Evolutionary conservation across 2,329 filamentous ascomycete genomes (phyloP), one percentile per base, ranked within the genome.

Genomic region (Colletotrichum higginsianum): DNA sequence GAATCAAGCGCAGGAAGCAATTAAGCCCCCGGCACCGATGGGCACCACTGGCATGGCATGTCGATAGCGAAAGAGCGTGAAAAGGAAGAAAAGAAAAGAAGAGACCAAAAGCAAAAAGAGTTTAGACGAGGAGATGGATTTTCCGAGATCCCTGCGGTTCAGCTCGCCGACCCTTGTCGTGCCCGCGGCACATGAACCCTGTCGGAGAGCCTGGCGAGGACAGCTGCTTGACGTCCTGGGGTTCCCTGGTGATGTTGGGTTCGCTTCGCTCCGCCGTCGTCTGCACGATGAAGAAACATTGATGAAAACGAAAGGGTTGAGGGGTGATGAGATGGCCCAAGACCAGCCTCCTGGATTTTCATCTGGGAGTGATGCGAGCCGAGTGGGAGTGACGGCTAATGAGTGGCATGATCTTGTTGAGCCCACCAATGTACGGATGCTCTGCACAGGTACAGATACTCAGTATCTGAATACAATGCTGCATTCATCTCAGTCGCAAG

Each of bases 141-240:
- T 42, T 40, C 44, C 44, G 46, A 53, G 62, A 60, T 49, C 68
- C 68, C 60, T 71, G 68, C 46, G 40, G 16, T 60, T 64, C 58
- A 53, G 52, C 38, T 60, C 35, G 58, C 30, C 26, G 47, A 63
- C 30, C 68, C 65, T 52, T 71, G 67, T 53, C 16, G 35, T 12
- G 52, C 18, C 55, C 40, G 44, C 46, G 46, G 67, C 56, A 47
- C 50, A 58, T 63, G 35, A 63, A 44, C 61, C 47, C 38, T 63
- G 61, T 35, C 35, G 11, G 26, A 18, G 58, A 12, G 53, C 13
- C 53, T 21, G 53, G 30, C 49, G 47, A 63, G 21, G 21, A 44
- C 68, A 67, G 21, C 18, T 52, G 49, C 23, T 44, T 23, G 30
- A 61, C 47, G 58, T 23, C n/a, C 58, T 61, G 46, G 58, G 58